Evolutionary conservation across 306 rosid species (phyloP), one percentile per base, ranked within the genome.

Genomic region (Inga oerstediana): DNA sequence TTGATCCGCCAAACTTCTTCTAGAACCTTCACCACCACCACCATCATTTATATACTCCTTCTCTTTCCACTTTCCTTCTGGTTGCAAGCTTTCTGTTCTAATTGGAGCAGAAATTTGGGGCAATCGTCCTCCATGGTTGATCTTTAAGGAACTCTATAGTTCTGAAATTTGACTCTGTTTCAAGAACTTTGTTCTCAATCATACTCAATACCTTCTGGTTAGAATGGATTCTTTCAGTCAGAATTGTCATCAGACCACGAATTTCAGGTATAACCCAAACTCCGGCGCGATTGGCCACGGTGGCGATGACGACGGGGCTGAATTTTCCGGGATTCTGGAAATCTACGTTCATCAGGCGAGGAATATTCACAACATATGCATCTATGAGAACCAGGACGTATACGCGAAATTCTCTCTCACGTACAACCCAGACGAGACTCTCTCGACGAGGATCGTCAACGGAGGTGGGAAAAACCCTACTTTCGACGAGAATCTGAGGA

Each of bases 381-480:
- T 95, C 85, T 95, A 95, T 74, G 97, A 95, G n/a, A 86, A 95
- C 17, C 98, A 95, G 74, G 98, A 95, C 87, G 97, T 95, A 51
- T 95, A 93, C 85, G 97, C 98, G 44, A 95, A 95, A 74, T 91
- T 95, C 76, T 95, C 98, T 51, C 93, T 95, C 27, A 94, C 98
- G 8, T 91, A 87, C 86, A 89, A 95, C 72, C 98, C 98, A 10
- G 98, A 95, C 65, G 94, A 93, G 84, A 89, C 92, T 2, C 74
- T 93, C 79, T 85, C 97, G 5, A 95, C 97, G 13, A 90, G 92
- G 76, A 78, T 95, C 86, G 80, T 93, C 84, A 81, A 89, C 82
- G 90, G 93, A 54, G 97, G 98, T 68, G 98, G 97, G 3, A 93
- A 88, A 78, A 90, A 93, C 79, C 98, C 98, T 5, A 90, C 85